Evolutionary conservation across 352 stramenopile species (phyloP), one percentile per base, ranked within the genome.

Genomic region (Phytophthora tubulina): DNA sequence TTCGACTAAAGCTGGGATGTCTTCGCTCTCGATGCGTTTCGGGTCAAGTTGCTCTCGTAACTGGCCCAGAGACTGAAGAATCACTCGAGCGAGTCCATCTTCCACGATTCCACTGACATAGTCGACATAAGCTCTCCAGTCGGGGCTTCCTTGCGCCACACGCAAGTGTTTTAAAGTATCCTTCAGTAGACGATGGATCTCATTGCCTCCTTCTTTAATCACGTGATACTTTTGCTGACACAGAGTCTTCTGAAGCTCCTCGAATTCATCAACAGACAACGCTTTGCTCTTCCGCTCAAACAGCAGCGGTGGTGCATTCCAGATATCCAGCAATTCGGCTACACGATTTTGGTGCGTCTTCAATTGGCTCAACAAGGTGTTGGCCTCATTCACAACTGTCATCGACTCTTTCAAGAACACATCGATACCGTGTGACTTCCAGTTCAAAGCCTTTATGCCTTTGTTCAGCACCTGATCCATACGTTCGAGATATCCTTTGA

Each of bases 381-480:
- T 96, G 0, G 95, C 89, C 55, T 97, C 91, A 48, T 96, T 96
- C 35, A 98, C 93, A 36, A 97, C 83, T 0, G 85, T 81, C 82
- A 97, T 93, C 15, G 88, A 89, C 48, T 97, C 91, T 52, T 95
- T 97, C 35, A 98, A 65, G 41, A 98, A 98, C 4, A 94, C 78
- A 46, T 98, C 92, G 53, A 98, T 98, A 17, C 93, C 93, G 36
- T 97, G 93, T 5, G 84, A 96, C 49, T 98, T 97, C 95, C 95
- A 98, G 63, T 98, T 98, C 7, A 98, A 78, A 3, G 83, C 67
- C 61, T 94, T 94, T 11, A 98, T 90, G 4, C 94, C 94, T 70
- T 98, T 95, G 15, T 81, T 85, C 4, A 98, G 63, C 9, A 89
- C 82, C 57, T 97, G 88, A 56, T 98, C 92, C 80, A 98, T 97